Evolutionary conservation across 768 basidiomycete genomes (phyloP), one percentile per base, ranked within the genome.

Genomic region (Mycena maculata): DNA sequence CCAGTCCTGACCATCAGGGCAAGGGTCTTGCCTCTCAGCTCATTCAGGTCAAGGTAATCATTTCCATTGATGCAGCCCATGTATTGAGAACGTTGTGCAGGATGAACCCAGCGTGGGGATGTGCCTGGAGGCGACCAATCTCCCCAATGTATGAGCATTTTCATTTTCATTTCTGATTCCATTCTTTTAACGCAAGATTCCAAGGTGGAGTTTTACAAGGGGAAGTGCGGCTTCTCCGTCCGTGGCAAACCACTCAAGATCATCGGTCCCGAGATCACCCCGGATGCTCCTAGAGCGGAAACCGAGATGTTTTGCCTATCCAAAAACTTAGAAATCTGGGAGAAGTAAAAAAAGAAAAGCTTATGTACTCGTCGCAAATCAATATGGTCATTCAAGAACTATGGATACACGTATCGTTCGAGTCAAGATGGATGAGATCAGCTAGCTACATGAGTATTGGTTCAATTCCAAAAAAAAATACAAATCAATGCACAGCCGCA

Each of bases 1-100:
- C 67, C 11, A 59, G 41, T 27, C 67, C 67, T 6, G 44, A 65
- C 18, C 28, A 71, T 30, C 70, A 68, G 33, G 58, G 45, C 25
- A 68, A 63, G 20, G 70, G 70, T 4, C 59, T 71, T 12, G 45
- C 70, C 15, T 45, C 49, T 30, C 60, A 63, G 42, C 67, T 71
- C 27, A 65, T 68, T n/a, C 53, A 58, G 22, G 66, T 56, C 27
- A 44, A 68, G 1, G 67, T 68, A 62, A 6, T 52, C 45, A 68
- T 25, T 36, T 50, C 7, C 25, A 18, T 27, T 6, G 7, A 44
- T 4, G 10, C 13, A 16, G 12, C 42, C n/a, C n/a, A n/a, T n/a
- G n/a, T n/a, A n/a, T 33, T 13, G 5, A 25, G 44, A n/a, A 48
- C 16, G 15, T 44, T 50, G 18, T 22, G 57, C 61, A 15, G 58